Evolutionary conservation across 257 asterid species (phyloP).

Genomic region (Nicotiana undulata): DNA sequence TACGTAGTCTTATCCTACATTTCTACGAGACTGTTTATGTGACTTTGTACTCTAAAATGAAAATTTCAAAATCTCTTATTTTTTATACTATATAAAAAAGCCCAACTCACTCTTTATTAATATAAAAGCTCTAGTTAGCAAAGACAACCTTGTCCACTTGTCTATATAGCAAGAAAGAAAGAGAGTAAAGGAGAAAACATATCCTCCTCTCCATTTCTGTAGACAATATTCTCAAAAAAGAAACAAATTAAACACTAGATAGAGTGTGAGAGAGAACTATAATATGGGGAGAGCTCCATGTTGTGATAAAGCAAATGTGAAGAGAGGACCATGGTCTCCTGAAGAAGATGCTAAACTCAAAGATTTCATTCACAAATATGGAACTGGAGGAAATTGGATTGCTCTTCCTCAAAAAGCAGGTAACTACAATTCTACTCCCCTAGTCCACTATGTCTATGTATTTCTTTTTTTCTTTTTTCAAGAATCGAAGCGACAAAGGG

Average conservation of each 20-base stretch:
- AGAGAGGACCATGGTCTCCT: constrained; percentile 96
- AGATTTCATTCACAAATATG: constrained; percentile 63
- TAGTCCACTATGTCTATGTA: no score
- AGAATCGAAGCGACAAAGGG: no score
- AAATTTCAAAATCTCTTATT: constrained; percentile 1
- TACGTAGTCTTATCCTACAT: no score
- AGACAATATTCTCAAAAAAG: constrained; percentile 21
- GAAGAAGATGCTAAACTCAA: constrained; percentile 90
- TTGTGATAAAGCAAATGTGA: constrained; percentile 87
- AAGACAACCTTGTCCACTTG: background rate
- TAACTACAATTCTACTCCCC: background rate
- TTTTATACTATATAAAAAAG: constrained; percentile 8
- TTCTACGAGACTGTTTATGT: no score
- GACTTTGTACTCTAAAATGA: constrained; percentile 25
- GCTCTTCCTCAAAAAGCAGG: constrained; percentile 90
- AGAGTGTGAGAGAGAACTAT: background rate
- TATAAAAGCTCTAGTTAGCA: background rate
- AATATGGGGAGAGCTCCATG: constrained; percentile 95
- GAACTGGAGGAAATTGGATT: constrained; percentile 84
- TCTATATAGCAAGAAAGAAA: background rate
- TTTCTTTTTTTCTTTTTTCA: no score
- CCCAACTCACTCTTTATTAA: background rate
- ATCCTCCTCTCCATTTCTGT: background rate
- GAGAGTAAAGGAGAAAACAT: background rate
- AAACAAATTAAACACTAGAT: constrained; percentile 11